These are phyloP conservation scores for Tricholoma matsutake DNA, from an alignment of 768 basidiomycete genomes.

Conservation along the genomic window DNA sequence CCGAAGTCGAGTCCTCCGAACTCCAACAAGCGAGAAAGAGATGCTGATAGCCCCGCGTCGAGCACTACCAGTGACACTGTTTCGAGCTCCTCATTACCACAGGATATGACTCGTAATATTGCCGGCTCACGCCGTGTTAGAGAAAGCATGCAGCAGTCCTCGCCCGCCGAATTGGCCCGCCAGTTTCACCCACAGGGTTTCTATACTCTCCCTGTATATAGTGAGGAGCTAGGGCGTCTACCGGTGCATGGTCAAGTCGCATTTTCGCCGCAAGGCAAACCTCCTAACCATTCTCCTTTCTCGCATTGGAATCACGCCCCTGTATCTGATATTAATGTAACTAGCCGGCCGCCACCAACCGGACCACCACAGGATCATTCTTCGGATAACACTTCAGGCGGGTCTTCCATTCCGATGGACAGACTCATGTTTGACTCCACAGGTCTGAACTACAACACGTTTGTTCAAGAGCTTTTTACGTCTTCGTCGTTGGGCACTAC, in stretches of 20 bases:
- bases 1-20: slow-evolving; percentile 50
- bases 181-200: slow-evolving; percentile 3
- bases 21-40: slow-evolving; percentile 61
- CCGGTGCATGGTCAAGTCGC: slow-evolving; percentile 38
- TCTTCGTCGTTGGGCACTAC: not conserved
- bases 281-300: not conserved
- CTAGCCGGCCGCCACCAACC: not conserved
- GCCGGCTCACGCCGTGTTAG: slow-evolving; percentile 36
- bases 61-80: slow-evolving; percentile 6
- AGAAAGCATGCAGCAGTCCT: slow-evolving; percentile 7
- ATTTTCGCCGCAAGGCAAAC: not conserved
- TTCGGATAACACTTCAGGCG: not conserved
- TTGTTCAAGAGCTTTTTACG: too few relatives aligned
- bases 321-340: not conserved
- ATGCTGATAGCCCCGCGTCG: slow-evolving; percentile 46
- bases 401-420: not conserved
- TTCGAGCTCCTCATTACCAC: slow-evolving; percentile 5
- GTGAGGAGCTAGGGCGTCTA: slow-evolving; percentile 54
- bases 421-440: not conserved
- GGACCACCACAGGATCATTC: not conserved
- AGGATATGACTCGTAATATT: slow-evolving; percentile 28
- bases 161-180: not conserved
- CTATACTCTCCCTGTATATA: slow-evolving; percentile 52
- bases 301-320: not conserved
- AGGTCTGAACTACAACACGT: not conserved